Percentiles rank a stretch among this genome's conserved stretches.
Conservation (phyloP, 2,329 filamentous ascomycete genomes). For the Paecilomyces sp. region DNA sequence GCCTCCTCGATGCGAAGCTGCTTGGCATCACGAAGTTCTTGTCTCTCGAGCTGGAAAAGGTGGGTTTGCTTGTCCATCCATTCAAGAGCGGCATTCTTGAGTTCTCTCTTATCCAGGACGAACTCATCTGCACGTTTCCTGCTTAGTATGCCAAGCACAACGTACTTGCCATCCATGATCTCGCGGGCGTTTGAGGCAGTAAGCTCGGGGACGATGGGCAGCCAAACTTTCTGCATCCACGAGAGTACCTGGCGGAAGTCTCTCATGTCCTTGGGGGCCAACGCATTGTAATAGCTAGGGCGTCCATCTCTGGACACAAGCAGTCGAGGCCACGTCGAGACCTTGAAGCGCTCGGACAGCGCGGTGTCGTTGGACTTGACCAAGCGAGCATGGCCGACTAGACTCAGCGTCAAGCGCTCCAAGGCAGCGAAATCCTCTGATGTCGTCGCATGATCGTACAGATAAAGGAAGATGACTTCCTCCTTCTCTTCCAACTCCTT, state of each 20-base stretch:
- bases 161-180: constrained; percentile 89
- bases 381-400: constrained; percentile 85
- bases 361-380: constrained; percentile 80
- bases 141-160: constrained; percentile 86
- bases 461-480: constrained; percentile 94
- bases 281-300: constrained; percentile 79
- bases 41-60: constrained; percentile 83
- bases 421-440: constrained; percentile 85
- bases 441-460: constrained; percentile 93
- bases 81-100: constrained; percentile 91
- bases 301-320: constrained; percentile 83
- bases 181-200: constrained; percentile 86
- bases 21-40: constrained; percentile 90
- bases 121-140: constrained; percentile 75
- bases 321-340: constrained; percentile 92
- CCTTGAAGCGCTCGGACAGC: constrained; percentile 79
- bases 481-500: constrained; percentile 83
- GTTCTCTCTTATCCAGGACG: constrained; percentile 68
- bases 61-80: constrained; percentile 98
- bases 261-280: constrained; percentile 87
- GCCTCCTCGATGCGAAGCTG: constrained; percentile 94
- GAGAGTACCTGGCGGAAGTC: constrained; percentile 70
- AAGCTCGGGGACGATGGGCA: constrained; percentile 90
- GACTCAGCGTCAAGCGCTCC: constrained; percentile 74
- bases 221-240: constrained; percentile 97